These are phyloP conservation scores for Calocybe gangraenosa DNA, from an alignment of 768 basidiomycete genomes.

Conservation along the genomic window DNA sequence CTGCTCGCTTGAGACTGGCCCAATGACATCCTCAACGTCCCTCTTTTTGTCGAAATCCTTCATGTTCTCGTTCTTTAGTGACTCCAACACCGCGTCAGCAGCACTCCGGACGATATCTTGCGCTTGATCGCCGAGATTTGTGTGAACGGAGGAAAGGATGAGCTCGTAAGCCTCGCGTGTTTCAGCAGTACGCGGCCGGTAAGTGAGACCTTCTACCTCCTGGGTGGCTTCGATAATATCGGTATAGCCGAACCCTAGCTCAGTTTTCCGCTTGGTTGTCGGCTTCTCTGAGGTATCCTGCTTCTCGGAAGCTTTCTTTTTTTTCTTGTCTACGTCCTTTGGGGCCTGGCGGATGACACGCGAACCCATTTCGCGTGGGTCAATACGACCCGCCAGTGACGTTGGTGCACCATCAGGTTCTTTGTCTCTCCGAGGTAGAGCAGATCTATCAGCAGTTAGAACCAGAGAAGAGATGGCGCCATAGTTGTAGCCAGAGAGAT, in stretches of 20 bases:
- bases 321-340: conserved; percentile 90
- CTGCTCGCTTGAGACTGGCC: conserved; percentile 58
- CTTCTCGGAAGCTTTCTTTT: conserved; percentile 71
- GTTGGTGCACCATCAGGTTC: conserved; percentile 97
- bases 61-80: conserved; percentile 80
- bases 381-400: conserved; percentile 86
- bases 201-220: conserved; percentile 88
- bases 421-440: conserved; percentile 81
- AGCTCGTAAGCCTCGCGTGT: conserved; percentile 94
- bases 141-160: conserved; percentile 80
- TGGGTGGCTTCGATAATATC: conserved; percentile 95
- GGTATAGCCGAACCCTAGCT: conserved; percentile 73
- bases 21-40: conserved; percentile 80
- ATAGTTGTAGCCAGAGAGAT: conserved; percentile 93
- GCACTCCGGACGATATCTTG: conserved; percentile 95
- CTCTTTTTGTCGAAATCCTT: conserved; percentile 98
- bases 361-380: conserved; percentile 90
- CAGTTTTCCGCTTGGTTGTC: conserved; percentile 52
- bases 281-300: conserved; percentile 58
- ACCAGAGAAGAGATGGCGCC: conserved; percentile 92
- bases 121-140: conserved; percentile 86
- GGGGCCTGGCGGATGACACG: conserved; percentile 78
- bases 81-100: conserved; percentile 87
- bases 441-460: conserved; percentile 84
- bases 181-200: conserved; percentile 91